phyloP scores from a whole-genome alignment of 73 alveolate genomes.

The Blepharisma japonicum region DNA sequence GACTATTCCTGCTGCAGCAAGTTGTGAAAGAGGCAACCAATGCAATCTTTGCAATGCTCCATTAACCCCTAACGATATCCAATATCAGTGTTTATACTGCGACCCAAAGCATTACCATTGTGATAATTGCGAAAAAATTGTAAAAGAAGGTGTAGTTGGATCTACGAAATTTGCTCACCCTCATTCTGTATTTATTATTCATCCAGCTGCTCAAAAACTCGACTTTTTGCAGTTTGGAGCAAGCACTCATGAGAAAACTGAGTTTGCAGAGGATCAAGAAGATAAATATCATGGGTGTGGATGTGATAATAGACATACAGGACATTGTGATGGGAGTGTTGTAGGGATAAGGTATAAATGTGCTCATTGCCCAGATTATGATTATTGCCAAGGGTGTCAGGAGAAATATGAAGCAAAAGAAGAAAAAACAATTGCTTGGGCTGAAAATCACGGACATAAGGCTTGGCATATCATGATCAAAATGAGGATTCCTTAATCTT shows the following conservation, averaged over 20 bases:
- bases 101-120: slow-evolving; percentile 27
- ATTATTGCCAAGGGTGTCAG: slow-evolving; percentile 34
- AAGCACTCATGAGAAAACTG: too few relatives aligned
- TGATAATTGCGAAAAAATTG: slow-evolving; percentile 2
- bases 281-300: slow-evolving; percentile 26
- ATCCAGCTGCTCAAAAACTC: slow-evolving; percentile 10
- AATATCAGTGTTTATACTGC: slow-evolving; percentile 24
- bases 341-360: slow-evolving; percentile 42
- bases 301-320: slow-evolving; percentile 28
- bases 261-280: slow-evolving; percentile 10
- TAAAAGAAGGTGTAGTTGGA: background rate
- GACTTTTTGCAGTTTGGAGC: background rate
- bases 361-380: slow-evolving; percentile 49
- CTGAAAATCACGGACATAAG: background rate
- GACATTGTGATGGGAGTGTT: slow-evolving; percentile 41
- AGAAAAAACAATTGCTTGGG: background rate
- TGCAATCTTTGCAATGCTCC: too few relatives aligned
- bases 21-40: too few relatives aligned
- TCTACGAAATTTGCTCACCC: slow-evolving; percentile 26
- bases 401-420: slow-evolving; percentile 6
- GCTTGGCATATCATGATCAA: background rate
- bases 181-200: background rate
- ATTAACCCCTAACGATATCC: too few relatives aligned
- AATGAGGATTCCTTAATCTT: background rate
- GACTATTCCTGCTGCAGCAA: too few relatives aligned